phyloP scores from a whole-genome alignment of 2,329 filamentous ascomycete genomes.

The Neofusicoccum laricinum region DNA sequence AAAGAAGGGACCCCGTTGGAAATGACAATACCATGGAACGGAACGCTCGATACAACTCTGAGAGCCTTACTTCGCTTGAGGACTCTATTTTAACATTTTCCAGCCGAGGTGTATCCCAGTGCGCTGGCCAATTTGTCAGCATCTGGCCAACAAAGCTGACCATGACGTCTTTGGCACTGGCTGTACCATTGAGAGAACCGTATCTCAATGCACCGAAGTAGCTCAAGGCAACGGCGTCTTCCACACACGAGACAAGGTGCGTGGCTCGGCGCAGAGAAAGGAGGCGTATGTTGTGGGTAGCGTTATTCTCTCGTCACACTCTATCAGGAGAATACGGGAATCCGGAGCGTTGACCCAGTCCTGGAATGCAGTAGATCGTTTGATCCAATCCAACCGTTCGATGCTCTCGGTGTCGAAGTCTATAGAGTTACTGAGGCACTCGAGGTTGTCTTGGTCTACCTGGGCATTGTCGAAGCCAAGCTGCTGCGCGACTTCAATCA shows the following conservation, averaged over 20 bases:
- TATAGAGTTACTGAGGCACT: not conserved
- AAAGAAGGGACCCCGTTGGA: no score
- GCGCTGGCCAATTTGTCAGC: no score
- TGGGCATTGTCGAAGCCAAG: not conserved
- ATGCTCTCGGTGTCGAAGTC: not conserved
- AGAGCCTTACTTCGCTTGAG: no score
- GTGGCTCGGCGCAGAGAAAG: not conserved
- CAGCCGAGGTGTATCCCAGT: no score
- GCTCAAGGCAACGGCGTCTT: not conserved
- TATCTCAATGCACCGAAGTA: not conserved
- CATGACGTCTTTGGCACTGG: no score
- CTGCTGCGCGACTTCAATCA: no score
- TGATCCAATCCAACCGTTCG: not conserved
- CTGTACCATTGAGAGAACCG: no score
- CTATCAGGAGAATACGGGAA: not conserved
- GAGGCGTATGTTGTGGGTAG: not conserved
- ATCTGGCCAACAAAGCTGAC: no score
- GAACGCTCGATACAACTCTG: no score
- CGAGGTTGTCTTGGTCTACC: not conserved
- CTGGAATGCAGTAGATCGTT: not conserved
- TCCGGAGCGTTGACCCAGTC: not conserved
- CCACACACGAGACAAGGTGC: not conserved
- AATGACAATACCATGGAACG: no score
- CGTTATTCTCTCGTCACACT: not conserved
- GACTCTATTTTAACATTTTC: no score